These are phyloP conservation scores for Aspergillus unguis DNA, from an alignment of 2,329 filamentous ascomycete species.

Conservation along the genomic window DNA sequence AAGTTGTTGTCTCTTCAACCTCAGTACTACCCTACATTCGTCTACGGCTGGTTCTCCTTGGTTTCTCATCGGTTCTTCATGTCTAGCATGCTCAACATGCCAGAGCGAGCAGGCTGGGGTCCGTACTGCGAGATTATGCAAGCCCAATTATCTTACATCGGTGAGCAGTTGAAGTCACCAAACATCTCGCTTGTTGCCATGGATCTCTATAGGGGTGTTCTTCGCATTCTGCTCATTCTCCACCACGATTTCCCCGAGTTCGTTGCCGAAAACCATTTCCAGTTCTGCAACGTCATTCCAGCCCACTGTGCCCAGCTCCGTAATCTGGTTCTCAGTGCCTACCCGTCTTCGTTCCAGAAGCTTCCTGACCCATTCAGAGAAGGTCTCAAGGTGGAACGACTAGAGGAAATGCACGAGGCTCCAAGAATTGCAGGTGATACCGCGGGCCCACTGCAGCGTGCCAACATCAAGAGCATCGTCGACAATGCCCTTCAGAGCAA, in stretches of 20 bases:
- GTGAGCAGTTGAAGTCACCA: slow-evolving; percentile 72
- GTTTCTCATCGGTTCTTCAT: slow-evolving; percentile 83
- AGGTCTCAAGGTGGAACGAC: slow-evolving; percentile 70
- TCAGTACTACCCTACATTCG: slow-evolving; percentile 72
- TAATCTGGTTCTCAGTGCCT: slow-evolving; percentile 82
- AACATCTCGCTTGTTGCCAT: slow-evolving; percentile 68
- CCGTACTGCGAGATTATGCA: slow-evolving; percentile 71
- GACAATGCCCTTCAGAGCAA: slow-evolving; percentile 55
- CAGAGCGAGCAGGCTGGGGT: slow-evolving; percentile 69
- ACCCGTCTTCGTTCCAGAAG: slow-evolving; percentile 66
- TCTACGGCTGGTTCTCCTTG: slow-evolving; percentile 79
- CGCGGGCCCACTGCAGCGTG: slow-evolving; percentile 44
- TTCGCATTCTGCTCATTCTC: slow-evolving; percentile 78
- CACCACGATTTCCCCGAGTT: slow-evolving; percentile 96
- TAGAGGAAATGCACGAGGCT: slow-evolving; percentile 69
- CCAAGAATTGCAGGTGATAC: slow-evolving; percentile 65
- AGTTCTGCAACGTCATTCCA: slow-evolving; percentile 76
- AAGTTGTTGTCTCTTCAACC: slow-evolving; percentile 74
- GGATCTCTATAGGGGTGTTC: slow-evolving; percentile 77
- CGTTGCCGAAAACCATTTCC: slow-evolving; percentile 78
- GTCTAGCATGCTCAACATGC: slow-evolving; percentile 68
- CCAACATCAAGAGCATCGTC: slow-evolving; percentile 53
- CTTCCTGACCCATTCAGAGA: slow-evolving; percentile 70
- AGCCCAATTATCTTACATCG: slow-evolving; percentile 68
- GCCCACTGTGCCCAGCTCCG: slow-evolving; percentile 81